A percentile compares a stretch with the other conserved stretches of the same genome.
Conservation (phyloP, 2,329 filamentous ascomycete species). For the Fusarium irregulare region DNA sequence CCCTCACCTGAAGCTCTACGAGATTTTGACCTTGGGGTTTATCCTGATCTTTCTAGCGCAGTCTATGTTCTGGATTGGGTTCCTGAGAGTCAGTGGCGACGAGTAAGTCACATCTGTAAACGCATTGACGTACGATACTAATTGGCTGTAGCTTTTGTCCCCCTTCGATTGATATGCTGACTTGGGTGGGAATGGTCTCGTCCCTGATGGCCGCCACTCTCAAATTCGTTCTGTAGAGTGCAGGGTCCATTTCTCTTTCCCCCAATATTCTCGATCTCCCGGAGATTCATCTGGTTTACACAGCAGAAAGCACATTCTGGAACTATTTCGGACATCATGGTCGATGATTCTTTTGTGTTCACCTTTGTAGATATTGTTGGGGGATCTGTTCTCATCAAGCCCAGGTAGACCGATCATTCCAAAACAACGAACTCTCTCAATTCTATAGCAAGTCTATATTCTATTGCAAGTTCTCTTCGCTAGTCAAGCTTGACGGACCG, state of each 20-base stretch:
- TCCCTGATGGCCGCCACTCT: background rate
- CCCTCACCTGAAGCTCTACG: background rate
- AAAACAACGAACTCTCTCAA: no score
- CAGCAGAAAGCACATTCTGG: rapidly evolving
- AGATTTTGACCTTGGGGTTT: background rate
- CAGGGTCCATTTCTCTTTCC: background rate
- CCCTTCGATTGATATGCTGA: background rate
- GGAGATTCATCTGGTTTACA: rapidly evolving
- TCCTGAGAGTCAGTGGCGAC: constrained; percentile 11
- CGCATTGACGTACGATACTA: rapidly evolving
- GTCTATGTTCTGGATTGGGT: constrained; percentile 32
- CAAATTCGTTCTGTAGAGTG: background rate
- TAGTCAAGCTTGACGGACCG: no score
- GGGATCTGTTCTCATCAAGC: no score
- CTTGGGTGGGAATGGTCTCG: background rate
- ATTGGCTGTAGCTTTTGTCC: background rate
- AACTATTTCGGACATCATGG: background rate
- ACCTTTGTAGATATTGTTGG: no score
- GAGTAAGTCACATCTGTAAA: background rate
- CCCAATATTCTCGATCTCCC: background rate
- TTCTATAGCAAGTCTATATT: no score
- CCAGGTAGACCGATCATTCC: no score
- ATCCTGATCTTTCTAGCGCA: constrained; percentile 6
- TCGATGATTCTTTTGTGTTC: no score
- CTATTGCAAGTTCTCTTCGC: no score